phyloP scores from a whole-genome alignment of 1,284 basidiomycete genomes.

The Microbotryum silenes-acaulis region DNA sequence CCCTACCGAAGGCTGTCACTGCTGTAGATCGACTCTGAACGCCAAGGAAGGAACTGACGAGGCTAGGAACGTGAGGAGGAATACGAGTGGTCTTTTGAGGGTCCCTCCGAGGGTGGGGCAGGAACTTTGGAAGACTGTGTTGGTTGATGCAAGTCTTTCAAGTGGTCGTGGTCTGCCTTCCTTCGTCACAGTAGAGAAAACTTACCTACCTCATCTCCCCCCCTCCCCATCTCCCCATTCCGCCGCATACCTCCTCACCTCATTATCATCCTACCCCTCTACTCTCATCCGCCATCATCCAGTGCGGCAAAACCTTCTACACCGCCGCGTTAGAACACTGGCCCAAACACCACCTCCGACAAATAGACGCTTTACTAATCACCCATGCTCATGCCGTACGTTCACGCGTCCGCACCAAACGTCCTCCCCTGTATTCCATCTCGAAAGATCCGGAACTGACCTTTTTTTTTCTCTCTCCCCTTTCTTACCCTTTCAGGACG shows the following conservation, averaged over 20 bases:
- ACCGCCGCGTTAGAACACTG: conserved; percentile 69
- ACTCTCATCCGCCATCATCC: not conserved
- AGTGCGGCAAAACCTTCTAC: conserved; percentile 68
- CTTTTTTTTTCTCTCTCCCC: too few species aligned
- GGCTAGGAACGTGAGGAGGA: conserved; percentile 61
- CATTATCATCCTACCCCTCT: not conserved
- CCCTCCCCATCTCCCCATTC: too few species aligned
- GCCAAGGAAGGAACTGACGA: conserved; percentile 40
- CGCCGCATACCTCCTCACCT: too few species aligned
- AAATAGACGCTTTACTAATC: conserved; percentile 67
- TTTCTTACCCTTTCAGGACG: conserved; percentile 35
- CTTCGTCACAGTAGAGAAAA: too few species aligned
- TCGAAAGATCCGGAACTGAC: not conserved
- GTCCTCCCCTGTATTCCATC: not conserved
- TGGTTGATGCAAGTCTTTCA: conserved; percentile 51
- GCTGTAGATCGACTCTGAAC: conserved; percentile 30
- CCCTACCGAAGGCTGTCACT: conserved; percentile 29
- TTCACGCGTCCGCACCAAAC: not conserved
- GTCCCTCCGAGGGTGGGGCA: conserved; percentile 2
- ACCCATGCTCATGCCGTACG: conserved; percentile 52
- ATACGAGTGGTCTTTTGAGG: conserved; percentile 57
- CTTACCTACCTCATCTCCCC: too few species aligned
- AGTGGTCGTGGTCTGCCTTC: too few species aligned
- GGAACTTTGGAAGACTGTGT: conserved; percentile 40
- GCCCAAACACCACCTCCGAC: conserved; percentile 61